Percentiles rank a stretch among this genome's conserved stretches.
Evolutionary conservation across 2,329 filamentous ascomycete species (phyloP).

Genomic region (Penicillium sp.): DNA sequence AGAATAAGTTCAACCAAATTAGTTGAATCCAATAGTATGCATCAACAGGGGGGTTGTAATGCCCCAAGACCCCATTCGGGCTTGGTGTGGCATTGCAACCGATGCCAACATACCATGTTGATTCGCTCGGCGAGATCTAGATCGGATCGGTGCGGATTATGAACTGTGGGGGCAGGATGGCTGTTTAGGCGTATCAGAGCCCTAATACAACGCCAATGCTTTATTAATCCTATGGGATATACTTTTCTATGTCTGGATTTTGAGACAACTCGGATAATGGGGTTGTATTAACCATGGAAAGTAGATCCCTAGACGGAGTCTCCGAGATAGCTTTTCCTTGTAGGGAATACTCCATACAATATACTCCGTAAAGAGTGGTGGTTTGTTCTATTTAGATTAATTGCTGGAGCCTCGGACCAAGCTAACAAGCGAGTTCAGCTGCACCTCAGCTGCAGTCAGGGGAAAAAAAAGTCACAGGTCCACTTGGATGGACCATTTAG

Average conservation of each 20-base stretch:
- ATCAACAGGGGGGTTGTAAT: background rate
- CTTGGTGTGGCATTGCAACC: conserved; percentile 7
- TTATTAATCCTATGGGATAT: background rate
- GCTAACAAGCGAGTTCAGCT: background rate
- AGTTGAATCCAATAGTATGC: conserved; percentile 6
- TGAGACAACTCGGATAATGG: background rate
- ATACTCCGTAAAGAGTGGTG: background rate
- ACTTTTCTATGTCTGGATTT: background rate
- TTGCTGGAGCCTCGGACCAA: background rate
- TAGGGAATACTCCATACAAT: background rate
- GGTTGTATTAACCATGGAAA: background rate
- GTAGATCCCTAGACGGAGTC: background rate
- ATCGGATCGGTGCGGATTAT: conserved; percentile 15
- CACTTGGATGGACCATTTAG: background rate
- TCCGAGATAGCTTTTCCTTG: background rate
- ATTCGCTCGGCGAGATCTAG: conserved; percentile 12
- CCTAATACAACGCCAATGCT: background rate
- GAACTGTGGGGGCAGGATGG: conserved; percentile 10
- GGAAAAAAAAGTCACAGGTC: background rate
- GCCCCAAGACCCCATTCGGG: background rate
- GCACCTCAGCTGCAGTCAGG: background rate
- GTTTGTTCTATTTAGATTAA: background rate
- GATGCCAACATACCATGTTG: background rate
- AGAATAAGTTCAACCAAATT: conserved; percentile 14
- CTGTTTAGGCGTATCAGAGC: conserved; percentile 7